These are phyloP conservation scores for Neopestalotiopsis sp. DNA, from an alignment of 2,329 filamentous ascomycete species.

Conservation along the genomic window DNA sequence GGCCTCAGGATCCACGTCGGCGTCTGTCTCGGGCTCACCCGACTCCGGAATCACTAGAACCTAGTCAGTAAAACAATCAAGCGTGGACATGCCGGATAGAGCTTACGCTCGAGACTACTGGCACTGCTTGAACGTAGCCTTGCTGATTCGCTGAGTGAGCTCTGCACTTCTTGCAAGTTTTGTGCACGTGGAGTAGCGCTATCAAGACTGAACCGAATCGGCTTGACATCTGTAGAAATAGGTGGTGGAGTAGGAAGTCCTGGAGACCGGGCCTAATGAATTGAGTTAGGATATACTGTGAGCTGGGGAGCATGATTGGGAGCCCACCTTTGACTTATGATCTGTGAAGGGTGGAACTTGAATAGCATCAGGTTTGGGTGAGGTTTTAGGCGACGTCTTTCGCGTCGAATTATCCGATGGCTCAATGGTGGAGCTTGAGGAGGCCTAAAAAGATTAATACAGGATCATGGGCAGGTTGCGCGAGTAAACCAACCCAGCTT, in stretches of 20 bases:
- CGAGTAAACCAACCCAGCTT: constrained; percentile 67
- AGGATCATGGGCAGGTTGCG: too few relatives aligned
- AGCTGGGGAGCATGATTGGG: not conserved
- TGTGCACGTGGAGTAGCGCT: constrained; percentile 82
- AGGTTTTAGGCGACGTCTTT: constrained; percentile 42
- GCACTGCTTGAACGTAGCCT: constrained; percentile 68
- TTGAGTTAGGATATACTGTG: not conserved
- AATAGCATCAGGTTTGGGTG: constrained; percentile 40
- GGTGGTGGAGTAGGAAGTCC: constrained; percentile 68
- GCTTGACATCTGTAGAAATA: constrained; percentile 76
- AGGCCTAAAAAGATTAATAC: constrained; percentile 43
- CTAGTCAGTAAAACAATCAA: not conserved
- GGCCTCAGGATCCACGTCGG: constrained; percentile 59
- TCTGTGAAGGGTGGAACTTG: constrained; percentile 41
- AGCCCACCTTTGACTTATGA: constrained; percentile 40
- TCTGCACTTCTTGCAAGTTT: constrained; percentile 76
- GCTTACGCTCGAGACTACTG: constrained; percentile 77
- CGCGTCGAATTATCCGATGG: constrained; percentile 34
- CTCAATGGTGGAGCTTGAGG: constrained; percentile 43
- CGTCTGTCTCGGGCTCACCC: constrained; percentile 54
- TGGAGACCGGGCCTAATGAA: constrained; percentile 35
- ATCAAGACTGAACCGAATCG: constrained; percentile 68
- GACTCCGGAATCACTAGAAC: constrained; percentile 56
- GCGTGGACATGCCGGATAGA: not conserved
- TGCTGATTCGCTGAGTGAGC: constrained; percentile 53